Evolutionary conservation across 73 alveolate species (phyloP).

Genomic region (Uronychia binucleata): DNA sequence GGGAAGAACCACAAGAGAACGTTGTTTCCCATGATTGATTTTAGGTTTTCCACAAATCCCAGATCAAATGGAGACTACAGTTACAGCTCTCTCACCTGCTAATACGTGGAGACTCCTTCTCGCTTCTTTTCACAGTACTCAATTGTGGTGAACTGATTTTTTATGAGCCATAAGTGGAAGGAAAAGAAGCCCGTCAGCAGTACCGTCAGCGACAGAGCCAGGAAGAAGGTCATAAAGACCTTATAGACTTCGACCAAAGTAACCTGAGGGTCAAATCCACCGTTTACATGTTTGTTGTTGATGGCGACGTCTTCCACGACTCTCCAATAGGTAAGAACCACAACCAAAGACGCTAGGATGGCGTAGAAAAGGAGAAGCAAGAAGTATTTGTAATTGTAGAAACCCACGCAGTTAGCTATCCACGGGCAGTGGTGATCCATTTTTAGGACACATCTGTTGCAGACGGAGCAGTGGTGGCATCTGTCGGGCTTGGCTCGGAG

Average conservation of each 20-base stretch:
- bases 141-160: constrained; percentile 39
- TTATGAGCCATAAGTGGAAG: constrained; percentile 42
- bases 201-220: constrained; percentile 16
- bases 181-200: constrained; percentile 46
- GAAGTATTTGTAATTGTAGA: constrained; percentile 51
- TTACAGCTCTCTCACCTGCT: neutral
- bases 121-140: constrained; percentile 61
- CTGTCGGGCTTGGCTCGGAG: constrained; percentile 37
- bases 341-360: neutral
- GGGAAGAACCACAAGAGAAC: constrained; percentile 2
- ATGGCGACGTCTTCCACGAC: constrained; percentile 12
- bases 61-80: neutral
- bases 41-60: neutral
- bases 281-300: constrained; percentile 1
- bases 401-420: constrained; percentile 55
- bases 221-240: constrained; percentile 18
- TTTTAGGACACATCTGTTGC: constrained; percentile 44
- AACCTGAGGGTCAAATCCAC: constrained; percentile 3
- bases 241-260: neutral
- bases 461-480: constrained; percentile 48
- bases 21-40: neutral
- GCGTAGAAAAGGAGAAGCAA: constrained; percentile 42
- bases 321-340: constrained; percentile 14
- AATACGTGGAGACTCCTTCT: constrained; percentile 11
- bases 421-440: constrained; percentile 64